Percentiles rank a stretch among this genome's conserved stretches.
Conservation (phyloP, 139 green algal genomes). For the Raphidocelis subcapitata region DNA sequence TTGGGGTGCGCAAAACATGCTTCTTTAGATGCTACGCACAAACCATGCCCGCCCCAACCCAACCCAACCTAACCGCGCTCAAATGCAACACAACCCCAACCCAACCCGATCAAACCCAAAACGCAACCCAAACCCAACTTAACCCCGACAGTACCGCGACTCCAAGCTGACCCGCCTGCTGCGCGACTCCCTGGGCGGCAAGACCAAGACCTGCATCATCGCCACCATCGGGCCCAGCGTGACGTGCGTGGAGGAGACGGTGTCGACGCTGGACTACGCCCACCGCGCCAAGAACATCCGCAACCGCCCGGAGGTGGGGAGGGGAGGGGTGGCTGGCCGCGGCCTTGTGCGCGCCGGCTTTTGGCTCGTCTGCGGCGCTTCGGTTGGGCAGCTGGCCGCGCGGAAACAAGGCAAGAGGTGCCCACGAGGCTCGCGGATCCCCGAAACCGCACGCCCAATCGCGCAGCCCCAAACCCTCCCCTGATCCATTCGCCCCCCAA, state of each 20-base stretch:
- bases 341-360: background rate
- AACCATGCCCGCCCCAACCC: too few relatives aligned
- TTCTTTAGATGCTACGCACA: too few relatives aligned
- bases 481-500: too few relatives aligned
- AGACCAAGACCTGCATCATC: slow-evolving; percentile 96
- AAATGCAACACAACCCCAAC: too few relatives aligned
- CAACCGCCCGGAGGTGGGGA: slow-evolving; percentile 88
- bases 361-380: background rate
- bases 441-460: too few relatives aligned
- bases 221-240: slow-evolving; percentile 95
- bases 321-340: background rate
- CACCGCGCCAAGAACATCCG: slow-evolving; percentile 98
- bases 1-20: too few relatives aligned
- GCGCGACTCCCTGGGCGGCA: slow-evolving; percentile 89
- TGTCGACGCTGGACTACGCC: slow-evolving; percentile 97
- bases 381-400: too few relatives aligned
- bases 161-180: slow-evolving; percentile 97
- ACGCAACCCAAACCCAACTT: slow-evolving; percentile 15
- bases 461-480: too few relatives aligned
- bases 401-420: background rate
- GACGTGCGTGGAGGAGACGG: slow-evolving; percentile 91
- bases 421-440: too few relatives aligned
- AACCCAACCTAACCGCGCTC: too few relatives aligned
- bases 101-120: too few relatives aligned
- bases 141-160: slow-evolving; percentile 92